These are phyloP conservation scores for Blastomyces parvus DNA, from an alignment of 2,329 filamentous ascomycete genomes.

Conservation along the genomic window DNA sequence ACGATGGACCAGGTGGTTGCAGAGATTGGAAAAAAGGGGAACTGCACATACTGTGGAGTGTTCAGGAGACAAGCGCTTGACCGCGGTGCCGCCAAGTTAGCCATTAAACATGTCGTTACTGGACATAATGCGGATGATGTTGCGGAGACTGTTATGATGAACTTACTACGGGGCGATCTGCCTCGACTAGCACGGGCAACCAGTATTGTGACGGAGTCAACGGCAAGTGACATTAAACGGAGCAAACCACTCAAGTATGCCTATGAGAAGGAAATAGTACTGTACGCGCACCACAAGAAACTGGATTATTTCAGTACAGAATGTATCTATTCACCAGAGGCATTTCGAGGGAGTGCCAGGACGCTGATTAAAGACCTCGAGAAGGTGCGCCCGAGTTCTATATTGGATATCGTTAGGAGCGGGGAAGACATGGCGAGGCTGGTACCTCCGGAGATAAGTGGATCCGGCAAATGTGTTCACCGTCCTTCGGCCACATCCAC, in stretches of 20 bases:
- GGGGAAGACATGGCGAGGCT: constrained; percentile 92
- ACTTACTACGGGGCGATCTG: constrained; percentile 80
- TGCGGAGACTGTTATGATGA: constrained; percentile 97
- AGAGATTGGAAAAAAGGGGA: constrained; percentile 93
- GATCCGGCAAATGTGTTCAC: constrained; percentile 22
- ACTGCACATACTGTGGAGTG: constrained; percentile 97
- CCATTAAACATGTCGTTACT: constrained; percentile 87
- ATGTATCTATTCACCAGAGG: constrained; percentile 96
- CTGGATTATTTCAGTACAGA: constrained; percentile 97
- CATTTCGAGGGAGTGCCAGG: constrained; percentile 84
- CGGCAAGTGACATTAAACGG: constrained; percentile 78
- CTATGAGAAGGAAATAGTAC: constrained; percentile 97
- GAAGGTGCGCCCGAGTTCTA: constrained; percentile 83
- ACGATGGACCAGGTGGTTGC: constrained; percentile 98
- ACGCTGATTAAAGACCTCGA: constrained; percentile 92
- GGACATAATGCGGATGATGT: constrained; percentile 97
- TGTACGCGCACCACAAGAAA: constrained; percentile 95
- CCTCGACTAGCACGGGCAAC: constrained; percentile 80
- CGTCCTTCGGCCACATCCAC: constrained; percentile 24
- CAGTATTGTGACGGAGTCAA: constrained; percentile 71
- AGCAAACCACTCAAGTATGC: constrained; percentile 97
- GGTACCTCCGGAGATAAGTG: constrained; percentile 53
- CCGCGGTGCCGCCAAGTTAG: constrained; percentile 75
- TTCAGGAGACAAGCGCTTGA: constrained; percentile 91
- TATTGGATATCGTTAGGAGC: constrained; percentile 86